Evolutionary conservation across 768 basidiomycete species (phyloP).

Genomic region (Rhodotorula diobovata): DNA sequence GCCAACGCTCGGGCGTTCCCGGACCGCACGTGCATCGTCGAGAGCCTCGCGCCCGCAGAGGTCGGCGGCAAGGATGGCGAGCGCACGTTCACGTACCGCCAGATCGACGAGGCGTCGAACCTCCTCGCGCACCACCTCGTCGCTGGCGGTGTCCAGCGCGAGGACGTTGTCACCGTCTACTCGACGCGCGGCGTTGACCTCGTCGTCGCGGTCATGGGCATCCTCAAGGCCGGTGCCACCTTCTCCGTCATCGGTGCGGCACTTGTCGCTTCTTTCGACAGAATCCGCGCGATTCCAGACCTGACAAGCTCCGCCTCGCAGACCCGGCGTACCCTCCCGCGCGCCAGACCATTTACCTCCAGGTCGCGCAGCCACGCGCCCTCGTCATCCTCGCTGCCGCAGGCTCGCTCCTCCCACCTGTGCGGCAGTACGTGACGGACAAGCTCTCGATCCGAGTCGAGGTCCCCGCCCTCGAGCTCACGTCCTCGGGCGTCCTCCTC

Average conservation of each 20-base stretch:
- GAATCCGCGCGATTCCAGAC: too few species aligned
- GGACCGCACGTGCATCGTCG: slow-evolving; percentile 81
- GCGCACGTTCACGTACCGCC: slow-evolving; percentile 65
- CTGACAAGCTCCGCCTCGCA: too few species aligned
- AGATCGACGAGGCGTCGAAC: slow-evolving; percentile 79
- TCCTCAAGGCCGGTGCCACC: slow-evolving; percentile 89
- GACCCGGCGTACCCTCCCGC: slow-evolving; percentile 96
- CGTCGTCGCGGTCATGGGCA: slow-evolving; percentile 92
- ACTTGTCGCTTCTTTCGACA: not conserved
- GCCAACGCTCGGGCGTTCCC: slow-evolving; percentile 74
- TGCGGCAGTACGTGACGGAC: slow-evolving; percentile 71
- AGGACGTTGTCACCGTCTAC: slow-evolving; percentile 97
- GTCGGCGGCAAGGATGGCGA: slow-evolving; percentile 55
- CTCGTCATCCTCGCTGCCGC: slow-evolving; percentile 87
- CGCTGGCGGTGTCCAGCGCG: slow-evolving; percentile 75
- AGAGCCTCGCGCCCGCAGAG: slow-evolving; percentile 55
- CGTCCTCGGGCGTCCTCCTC: slow-evolving; percentile 59
- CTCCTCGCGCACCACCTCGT: slow-evolving; percentile 84
- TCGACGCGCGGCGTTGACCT: slow-evolving; percentile 94
- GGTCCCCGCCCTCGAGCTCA: slow-evolving; percentile 79
- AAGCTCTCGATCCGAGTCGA: slow-evolving; percentile 83
- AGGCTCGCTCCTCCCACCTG: slow-evolving; percentile 69
- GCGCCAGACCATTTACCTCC: slow-evolving; percentile 85
- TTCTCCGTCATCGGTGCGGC: slow-evolving; percentile 90
- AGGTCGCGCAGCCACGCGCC: slow-evolving; percentile 85